These are phyloP conservation scores for Cyclotella baltica DNA, from an alignment of 108 stramenopile species.

Conservation along the genomic window DNA sequence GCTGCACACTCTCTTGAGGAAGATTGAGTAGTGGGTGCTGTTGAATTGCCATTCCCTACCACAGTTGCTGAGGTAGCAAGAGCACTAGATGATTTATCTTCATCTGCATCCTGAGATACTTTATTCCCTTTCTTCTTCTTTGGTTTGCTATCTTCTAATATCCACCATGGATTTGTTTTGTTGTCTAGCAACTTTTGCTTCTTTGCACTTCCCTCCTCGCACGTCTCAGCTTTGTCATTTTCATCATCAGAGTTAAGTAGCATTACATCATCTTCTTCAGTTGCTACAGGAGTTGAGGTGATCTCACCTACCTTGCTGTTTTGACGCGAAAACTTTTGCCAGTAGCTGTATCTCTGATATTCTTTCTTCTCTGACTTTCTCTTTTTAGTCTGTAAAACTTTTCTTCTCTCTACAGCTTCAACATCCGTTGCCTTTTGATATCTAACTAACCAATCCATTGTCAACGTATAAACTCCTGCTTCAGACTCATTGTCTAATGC, in stretches of 20 bases:
- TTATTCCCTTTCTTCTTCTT: constrained; percentile 39
- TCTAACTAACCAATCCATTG: constrained; percentile 29
- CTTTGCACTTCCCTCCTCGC: neutral
- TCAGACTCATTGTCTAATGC: neutral
- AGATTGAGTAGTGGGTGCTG: neutral
- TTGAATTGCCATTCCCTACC: neutral
- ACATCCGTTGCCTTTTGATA: constrained; percentile 34
- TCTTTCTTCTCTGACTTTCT: neutral
- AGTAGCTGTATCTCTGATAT: constrained; percentile 5
- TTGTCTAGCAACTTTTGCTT: constrained; percentile 6
- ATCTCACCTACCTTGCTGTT: neutral
- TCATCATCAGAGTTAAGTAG: constrained; percentile 14
- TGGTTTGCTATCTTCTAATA: constrained; percentile 32
- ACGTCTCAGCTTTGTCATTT: neutral
- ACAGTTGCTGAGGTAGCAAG: neutral
- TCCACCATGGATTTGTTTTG: constrained; percentile 38
- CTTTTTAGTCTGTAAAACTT: constrained; percentile 8
- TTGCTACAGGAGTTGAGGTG: neutral
- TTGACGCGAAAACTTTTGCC: constrained; percentile 15
- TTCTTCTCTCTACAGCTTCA: constrained; percentile 33
- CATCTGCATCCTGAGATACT: neutral
- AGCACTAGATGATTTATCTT: neutral
- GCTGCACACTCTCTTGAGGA: constrained; percentile 55
- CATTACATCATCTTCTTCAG: constrained; percentile 13
- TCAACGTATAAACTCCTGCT: constrained; percentile 30